Base-by-base conservation (phyloP, 2,329 filamentous ascomycete species). In the Fusarium pseudocircinatum region DNA sequence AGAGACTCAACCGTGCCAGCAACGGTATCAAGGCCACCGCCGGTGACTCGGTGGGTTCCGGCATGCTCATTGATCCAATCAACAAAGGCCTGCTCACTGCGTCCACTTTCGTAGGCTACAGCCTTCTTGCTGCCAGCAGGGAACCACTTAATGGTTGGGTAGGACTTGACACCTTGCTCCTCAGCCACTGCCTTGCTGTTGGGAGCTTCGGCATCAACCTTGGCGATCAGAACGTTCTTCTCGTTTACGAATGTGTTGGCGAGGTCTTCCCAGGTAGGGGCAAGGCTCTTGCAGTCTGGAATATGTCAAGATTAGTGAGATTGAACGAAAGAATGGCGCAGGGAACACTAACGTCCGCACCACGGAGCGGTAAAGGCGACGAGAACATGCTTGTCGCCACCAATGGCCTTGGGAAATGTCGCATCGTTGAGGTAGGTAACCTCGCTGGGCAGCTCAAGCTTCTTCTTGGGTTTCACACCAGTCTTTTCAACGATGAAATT, bases 121-220 rank as follows among this genome's bases (percentile, higher is more conserved):
- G 91, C 83, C 79, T 93, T 90, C 73, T 89, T 93, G 80, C 91
- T 93, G 77, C 95, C 95, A 82, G 93, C 93, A 76, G 94, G 90
- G 89, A 98, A 99, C 90, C 92, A 99, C 87, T 97, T 97, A 87
- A 99, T 97, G 72, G 96, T 99, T 56, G 96, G 96, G 88, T 97
- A 99, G 40, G 93, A 94, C 62, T 88, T 89, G 76, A 99, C 90
- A 69, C 91, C 94, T 81, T 96, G 92, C 58, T 92, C 90, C 80
- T 90, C 84, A 58, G 95, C 92, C 56, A 92, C 91, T 49, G 89
- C 89, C 85, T 97, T 98, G 83, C 92, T 90, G 83, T 94, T 94
- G 78, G 94, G 91, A 36, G 93, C 91, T 85, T 99, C 96, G 80
- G 94, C 95, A 81, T 99, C 96, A 70, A 99, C 93, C 87, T 99